Evolutionary conservation across 805 yeast genomes (phyloP), one percentile per base, ranked within the genome.

Genomic region (Nakazawaea holstii): DNA sequence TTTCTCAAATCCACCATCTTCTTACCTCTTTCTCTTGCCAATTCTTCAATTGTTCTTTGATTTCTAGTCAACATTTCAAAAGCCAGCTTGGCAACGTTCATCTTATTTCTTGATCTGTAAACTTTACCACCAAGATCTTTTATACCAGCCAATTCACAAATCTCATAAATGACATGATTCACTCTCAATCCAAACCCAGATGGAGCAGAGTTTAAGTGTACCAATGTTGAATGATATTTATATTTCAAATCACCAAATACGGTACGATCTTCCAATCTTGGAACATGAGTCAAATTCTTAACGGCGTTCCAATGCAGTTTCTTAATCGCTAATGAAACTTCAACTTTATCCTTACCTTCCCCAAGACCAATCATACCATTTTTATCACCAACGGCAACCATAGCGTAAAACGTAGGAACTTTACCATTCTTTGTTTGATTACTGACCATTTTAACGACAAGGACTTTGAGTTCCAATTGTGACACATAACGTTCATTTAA

Each of bases 301-400:
- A 91, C 85, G 1, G 98, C 97, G 59, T 87, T 84, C 95, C 96
- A 87, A 65, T 84, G 89, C 5, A 98, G 96, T 62, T 88, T 87
- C 36, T 77, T 69, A 31, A 84, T 76, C 2, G 98, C 96, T 46
- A 77, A 76, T 44, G 84, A 70, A 69, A 84, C 77, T 50, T 84
- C 88, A 48, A 79, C 82, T 55, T 89, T 74, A 52, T 94, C 92
- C 61, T 87, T 88, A 52, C 98, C 99, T 65, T 90, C 95, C 43
- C 98, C 99, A 42, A 91, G 72, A 33, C 98, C 98, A 50, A 94
- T 74, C 84, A 89, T 86, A 53, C 99, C 99, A 54, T 87, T 86
- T 47, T 82, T 77, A 66, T 94, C 96, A 41, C 99, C 99, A 13
- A 87, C 97, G 33, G 90, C 86, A 11, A 90, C 92, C 53, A 94